Evolutionary conservation across 2,329 filamentous ascomycete species (phyloP).

Genomic region (Pseudogymnoascus sp.): DNA sequence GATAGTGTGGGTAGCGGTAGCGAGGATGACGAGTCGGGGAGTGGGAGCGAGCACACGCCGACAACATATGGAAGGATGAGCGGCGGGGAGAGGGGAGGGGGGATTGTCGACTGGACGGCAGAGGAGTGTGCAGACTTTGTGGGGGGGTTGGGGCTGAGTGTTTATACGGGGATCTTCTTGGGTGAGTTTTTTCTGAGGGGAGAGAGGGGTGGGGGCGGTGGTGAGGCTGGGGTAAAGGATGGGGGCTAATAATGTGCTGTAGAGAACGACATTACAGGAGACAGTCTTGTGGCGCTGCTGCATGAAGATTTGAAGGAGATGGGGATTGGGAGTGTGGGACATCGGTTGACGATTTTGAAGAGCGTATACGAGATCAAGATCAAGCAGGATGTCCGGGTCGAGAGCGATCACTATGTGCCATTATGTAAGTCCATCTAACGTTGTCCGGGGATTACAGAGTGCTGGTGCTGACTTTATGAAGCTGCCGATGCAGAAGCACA

Average conservation of each 20-base stretch:
- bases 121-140: conserved; percentile 91
- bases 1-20: conserved; percentile 62
- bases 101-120: conserved; percentile 71
- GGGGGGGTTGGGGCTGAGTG: conserved; percentile 65
- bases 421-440: conserved; percentile 55
- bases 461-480: conserved; percentile 32
- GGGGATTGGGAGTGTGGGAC: conserved; percentile 85
- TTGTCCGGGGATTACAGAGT: background rate
- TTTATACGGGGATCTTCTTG: conserved; percentile 76
- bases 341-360: conserved; percentile 90
- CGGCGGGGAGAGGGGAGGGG: conserved; percentile 58
- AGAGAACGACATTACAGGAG: conserved; percentile 94
- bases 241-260: conserved; percentile 22
- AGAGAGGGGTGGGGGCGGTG: background rate
- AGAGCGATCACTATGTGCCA: conserved; percentile 88
- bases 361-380: conserved; percentile 95
- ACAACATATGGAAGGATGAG: conserved; percentile 65
- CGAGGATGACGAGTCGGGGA: conserved; percentile 25
- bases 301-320: conserved; percentile 95
- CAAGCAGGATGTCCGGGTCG: conserved; percentile 82
- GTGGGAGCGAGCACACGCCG: conserved; percentile 61
- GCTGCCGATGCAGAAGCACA: conserved; percentile 83
- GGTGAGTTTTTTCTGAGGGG: conserved; percentile 48
- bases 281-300: conserved; percentile 77
- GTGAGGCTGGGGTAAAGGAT: conserved; percentile 4